These are phyloP conservation scores for Pseudocercospora cruenta DNA, from an alignment of 2,329 filamentous ascomycete genomes.

Conservation along the genomic window DNA sequence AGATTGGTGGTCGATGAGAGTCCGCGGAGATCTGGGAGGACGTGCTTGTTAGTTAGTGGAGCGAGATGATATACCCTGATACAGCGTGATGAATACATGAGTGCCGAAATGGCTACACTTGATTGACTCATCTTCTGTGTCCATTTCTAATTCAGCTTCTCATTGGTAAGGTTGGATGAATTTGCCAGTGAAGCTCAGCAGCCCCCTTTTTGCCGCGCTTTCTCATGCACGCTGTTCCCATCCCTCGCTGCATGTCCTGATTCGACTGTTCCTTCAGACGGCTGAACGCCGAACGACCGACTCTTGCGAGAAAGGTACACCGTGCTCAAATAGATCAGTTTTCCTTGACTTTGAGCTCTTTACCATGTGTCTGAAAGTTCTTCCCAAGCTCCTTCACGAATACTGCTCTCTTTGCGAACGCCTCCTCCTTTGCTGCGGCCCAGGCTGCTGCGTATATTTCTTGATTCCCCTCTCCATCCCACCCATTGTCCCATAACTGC, in stretches of 20 bases:
- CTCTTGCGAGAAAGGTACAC: no score
- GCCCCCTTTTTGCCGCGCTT: background rate
- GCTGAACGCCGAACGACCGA: no score
- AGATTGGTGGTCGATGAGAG: constrained; percentile 51
- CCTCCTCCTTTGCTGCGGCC: background rate
- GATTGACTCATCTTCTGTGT: background rate
- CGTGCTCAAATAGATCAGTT: background rate
- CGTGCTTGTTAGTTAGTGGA: background rate
- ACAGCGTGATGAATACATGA: background rate
- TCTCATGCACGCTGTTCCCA: background rate
- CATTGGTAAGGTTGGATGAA: background rate
- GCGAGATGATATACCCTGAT: background rate
- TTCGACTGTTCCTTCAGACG: no score
- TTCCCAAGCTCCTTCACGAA: background rate
- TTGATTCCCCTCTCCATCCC: background rate
- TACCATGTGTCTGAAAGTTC: background rate
- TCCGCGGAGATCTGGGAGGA: background rate
- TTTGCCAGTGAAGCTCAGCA: no score
- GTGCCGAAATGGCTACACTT: background rate
- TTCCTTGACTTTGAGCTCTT: background rate
- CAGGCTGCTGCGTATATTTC: background rate
- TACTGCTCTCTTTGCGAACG: background rate
- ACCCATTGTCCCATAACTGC: background rate
- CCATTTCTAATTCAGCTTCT: background rate
- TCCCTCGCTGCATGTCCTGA: no score